Evolutionary conservation across 202 grass and related monocot species (phyloP).

Genomic region (Elaeis oleifera): DNA sequence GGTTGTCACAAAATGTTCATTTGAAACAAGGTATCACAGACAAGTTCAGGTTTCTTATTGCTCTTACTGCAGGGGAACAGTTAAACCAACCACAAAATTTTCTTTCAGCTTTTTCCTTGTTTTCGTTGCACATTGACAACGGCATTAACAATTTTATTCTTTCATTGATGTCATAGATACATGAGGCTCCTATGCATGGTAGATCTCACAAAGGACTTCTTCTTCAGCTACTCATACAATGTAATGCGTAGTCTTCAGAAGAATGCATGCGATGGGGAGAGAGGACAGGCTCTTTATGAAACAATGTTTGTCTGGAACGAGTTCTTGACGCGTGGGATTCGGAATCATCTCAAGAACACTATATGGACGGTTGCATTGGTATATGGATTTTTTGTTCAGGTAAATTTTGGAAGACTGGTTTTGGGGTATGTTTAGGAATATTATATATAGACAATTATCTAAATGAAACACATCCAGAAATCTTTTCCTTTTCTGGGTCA

Average conservation of each 20-base stretch:
- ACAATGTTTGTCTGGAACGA: constrained; percentile 99
- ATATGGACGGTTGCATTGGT: constrained; percentile 84
- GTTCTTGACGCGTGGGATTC: constrained; percentile 66
- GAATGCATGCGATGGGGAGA: constrained; percentile 55
- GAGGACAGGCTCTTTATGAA: constrained; percentile 66
- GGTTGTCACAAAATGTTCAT: constrained; percentile 33
- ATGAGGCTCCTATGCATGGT: constrained; percentile 82
- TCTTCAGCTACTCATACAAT: constrained; percentile 99
- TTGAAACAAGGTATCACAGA: constrained; percentile 48
- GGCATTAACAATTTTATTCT: constrained; percentile 13
- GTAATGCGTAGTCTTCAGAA: constrained; percentile 95
- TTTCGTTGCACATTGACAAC: background rate
- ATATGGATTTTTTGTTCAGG: constrained; percentile 97
- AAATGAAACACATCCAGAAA: no score
- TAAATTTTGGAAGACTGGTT: background rate
- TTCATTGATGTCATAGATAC: constrained; percentile 53
- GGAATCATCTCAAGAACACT: constrained; percentile 72
- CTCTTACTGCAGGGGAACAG: constrained; percentile 13
- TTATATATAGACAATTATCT: no score
- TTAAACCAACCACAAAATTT: constrained; percentile 11
- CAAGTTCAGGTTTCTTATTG: constrained; percentile 26
- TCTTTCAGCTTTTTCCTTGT: constrained; percentile 10
- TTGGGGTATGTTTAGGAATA: no score
- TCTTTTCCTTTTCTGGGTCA: no score
- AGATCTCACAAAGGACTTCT: constrained; percentile 93